Percentiles rank a stretch among this genome's conserved stretches.
Conservation (phyloP, 2,329 filamentous ascomycete genomes). For the Nemania sp. region DNA sequence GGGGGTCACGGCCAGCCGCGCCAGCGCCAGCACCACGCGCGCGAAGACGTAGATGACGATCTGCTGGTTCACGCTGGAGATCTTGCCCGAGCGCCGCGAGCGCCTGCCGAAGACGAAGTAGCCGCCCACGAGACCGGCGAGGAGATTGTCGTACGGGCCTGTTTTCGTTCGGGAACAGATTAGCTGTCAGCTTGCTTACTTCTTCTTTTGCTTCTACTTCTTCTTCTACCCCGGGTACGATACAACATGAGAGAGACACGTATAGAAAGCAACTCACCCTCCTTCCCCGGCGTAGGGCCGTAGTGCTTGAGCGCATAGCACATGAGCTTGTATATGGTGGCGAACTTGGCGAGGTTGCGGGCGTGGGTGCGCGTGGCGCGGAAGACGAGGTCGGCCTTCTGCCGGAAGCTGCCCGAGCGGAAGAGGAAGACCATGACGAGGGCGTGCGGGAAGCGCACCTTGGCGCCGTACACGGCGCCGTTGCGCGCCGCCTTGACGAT, state of each 20-base stretch:
- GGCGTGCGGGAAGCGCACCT: conserved; percentile 97
- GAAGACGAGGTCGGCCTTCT: conserved; percentile 78
- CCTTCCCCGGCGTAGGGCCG: conserved; percentile 62
- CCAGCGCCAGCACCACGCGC: conserved; percentile 81
- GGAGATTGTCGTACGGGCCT: conserved; percentile 79
- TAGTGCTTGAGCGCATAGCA: conserved; percentile 75
- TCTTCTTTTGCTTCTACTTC: too few relatives aligned
- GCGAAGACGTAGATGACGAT: conserved; percentile 99
- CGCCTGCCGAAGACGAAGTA: conserved; percentile 86
- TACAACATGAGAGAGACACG: too few relatives aligned
- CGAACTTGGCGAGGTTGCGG: conserved; percentile 88
- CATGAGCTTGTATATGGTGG: conserved; percentile 82
- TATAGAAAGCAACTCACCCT: conserved; percentile 46
- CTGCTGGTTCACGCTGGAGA: conserved; percentile 87
- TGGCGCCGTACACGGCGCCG: conserved; percentile 93
- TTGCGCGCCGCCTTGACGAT: conserved; percentile 94
- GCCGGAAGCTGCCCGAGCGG: conserved; percentile 81
- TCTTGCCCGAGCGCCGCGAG: conserved; percentile 65
- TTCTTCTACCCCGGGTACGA: background rate
- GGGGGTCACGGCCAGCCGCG: conserved; percentile 78
- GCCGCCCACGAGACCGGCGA: conserved; percentile 85
- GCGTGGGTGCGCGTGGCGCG: conserved; percentile 90
- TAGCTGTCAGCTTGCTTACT: background rate
- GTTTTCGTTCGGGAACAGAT: conserved; percentile 31
- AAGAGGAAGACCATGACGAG: conserved; percentile 98